These are phyloP conservation scores for Penicillium glabrum DNA, from an alignment of 2,329 filamentous ascomycete genomes.

Conservation along the genomic window DNA sequence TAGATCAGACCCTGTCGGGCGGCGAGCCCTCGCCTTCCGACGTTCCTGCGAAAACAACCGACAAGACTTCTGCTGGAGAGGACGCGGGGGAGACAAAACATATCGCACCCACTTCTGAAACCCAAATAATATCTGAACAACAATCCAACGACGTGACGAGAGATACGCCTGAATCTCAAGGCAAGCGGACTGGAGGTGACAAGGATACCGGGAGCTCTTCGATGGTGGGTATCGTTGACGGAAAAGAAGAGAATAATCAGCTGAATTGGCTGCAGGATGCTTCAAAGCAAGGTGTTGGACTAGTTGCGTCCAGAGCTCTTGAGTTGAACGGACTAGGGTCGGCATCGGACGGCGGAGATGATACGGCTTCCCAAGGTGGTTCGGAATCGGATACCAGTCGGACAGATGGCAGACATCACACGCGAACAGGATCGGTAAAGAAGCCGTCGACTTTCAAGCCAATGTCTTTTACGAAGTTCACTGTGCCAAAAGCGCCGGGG, in stretches of 20 bases:
- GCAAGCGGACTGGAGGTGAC: conserved; percentile 23
- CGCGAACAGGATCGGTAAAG: conserved; percentile 55
- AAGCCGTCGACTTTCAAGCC: conserved; percentile 64
- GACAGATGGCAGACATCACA: conserved; percentile 48
- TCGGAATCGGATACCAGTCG: conserved; percentile 65
- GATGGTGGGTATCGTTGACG: conserved; percentile 30
- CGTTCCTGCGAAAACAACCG: conserved; percentile 63
- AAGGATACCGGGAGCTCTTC: conserved; percentile 25
- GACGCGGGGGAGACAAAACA: conserved; percentile 44
- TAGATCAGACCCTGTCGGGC: conserved; percentile 69
- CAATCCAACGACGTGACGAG: conserved; percentile 25
- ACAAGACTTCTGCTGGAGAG: conserved; percentile 53
- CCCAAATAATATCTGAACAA: conserved; percentile 24
- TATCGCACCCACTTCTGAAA: conserved; percentile 37
- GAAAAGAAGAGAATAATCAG: conserved; percentile 8
- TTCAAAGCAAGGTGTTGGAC: conserved; percentile 30
- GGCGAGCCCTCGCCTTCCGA: conserved; percentile 64
- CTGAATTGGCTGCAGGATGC: conserved; percentile 28
- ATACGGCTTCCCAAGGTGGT: conserved; percentile 47
- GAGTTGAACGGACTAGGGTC: conserved; percentile 41
- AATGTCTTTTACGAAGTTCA: conserved; percentile 66
- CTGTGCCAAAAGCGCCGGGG: conserved; percentile 62
- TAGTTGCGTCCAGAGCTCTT: conserved; percentile 37
- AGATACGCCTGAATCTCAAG: conserved; percentile 14
- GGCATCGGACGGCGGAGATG: conserved; percentile 38